Evolutionary conservation across 1,284 basidiomycete genomes (phyloP).

Genomic region (Fistulinella cinereoalba): DNA sequence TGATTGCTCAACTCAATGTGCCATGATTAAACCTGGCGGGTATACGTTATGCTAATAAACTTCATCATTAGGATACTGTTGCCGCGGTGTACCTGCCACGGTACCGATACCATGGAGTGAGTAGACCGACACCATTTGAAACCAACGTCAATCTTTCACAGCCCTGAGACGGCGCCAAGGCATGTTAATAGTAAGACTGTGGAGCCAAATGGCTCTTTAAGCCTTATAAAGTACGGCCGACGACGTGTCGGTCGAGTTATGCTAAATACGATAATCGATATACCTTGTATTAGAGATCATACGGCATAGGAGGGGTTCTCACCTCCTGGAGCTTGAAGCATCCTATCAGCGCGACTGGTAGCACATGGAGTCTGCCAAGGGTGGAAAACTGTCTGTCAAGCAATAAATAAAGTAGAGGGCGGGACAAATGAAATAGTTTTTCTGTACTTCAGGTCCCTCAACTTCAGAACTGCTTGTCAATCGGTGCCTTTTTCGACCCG

Average conservation of each 20-base stretch:
- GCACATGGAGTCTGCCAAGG: constrained; percentile 2
- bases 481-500: constrained; percentile 20
- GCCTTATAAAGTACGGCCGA: constrained; percentile 8
- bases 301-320: constrained; percentile 22
- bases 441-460: constrained; percentile 1
- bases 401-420: constrained; percentile 3
- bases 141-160: constrained; percentile 22
- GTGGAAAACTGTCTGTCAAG: constrained; percentile 4
- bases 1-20: constrained; percentile 1
- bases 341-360: background rate
- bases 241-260: constrained; percentile 16
- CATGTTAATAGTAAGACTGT: constrained; percentile 1
- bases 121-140: constrained; percentile 4
- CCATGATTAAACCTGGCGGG: constrained; percentile 2
- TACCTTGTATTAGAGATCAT: constrained; percentile 26
- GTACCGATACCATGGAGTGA: constrained; percentile 31
- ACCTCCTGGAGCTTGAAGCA: constrained; percentile 4
- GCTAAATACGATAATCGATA: constrained; percentile 24
- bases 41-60: constrained; percentile 10
- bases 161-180: constrained; percentile 21
- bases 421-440: constrained; percentile 5
- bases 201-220: constrained; percentile 7
- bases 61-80: constrained; percentile 7
- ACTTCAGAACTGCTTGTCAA: constrained; percentile 10
- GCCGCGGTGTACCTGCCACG: constrained; percentile 21